These are phyloP conservation scores for Coniferiporia weirii DNA, from an alignment of 1,284 basidiomycete species.

Conservation along the genomic window DNA sequence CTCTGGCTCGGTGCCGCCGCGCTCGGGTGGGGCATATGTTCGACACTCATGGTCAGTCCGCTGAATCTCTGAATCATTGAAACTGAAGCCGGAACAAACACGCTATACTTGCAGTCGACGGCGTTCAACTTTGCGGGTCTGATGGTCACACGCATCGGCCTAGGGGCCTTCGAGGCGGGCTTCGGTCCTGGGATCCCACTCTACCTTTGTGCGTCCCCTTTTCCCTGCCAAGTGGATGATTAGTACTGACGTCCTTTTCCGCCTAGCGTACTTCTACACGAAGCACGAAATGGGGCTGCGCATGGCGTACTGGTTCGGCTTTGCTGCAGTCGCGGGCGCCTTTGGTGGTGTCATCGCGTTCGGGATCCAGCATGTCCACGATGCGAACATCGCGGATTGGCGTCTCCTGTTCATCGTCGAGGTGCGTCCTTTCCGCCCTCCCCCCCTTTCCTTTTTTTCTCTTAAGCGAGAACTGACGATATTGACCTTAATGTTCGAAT, in stretches of 20 bases:
- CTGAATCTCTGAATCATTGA: too few species aligned
- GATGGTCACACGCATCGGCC: slow-evolving; percentile 50
- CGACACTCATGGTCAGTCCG: slow-evolving; percentile 56
- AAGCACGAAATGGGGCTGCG: slow-evolving; percentile 66
- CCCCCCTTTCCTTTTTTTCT: too few species aligned
- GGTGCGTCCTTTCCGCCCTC: slow-evolving; percentile 31
- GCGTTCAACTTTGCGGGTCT: slow-evolving; percentile 54
- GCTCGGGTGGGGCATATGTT: slow-evolving; percentile 65
- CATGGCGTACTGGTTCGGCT: slow-evolving; percentile 75
- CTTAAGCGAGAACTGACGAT: too few species aligned
- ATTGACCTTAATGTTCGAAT: too few species aligned
- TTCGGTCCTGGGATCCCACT: slow-evolving; percentile 71
- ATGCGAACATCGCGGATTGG: slow-evolving; percentile 49
- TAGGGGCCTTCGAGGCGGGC: slow-evolving; percentile 69
- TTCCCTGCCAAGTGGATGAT: not conserved
- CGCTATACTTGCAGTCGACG: slow-evolving; percentile 38
- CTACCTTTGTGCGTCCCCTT: slow-evolving; percentile 54
- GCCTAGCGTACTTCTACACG: slow-evolving; percentile 68
- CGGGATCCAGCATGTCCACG: slow-evolving; percentile 55
- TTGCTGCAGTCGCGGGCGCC: slow-evolving; percentile 73
- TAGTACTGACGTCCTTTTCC: not conserved
- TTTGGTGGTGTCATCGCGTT: slow-evolving; percentile 74
- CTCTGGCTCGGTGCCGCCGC: slow-evolving; percentile 62
- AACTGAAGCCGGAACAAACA: too few species aligned
- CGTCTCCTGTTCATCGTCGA: slow-evolving; percentile 74